These are phyloP conservation scores for Phytophthora sp. DNA, from an alignment of 352 stramenopile species.

Conservation along the genomic window DNA sequence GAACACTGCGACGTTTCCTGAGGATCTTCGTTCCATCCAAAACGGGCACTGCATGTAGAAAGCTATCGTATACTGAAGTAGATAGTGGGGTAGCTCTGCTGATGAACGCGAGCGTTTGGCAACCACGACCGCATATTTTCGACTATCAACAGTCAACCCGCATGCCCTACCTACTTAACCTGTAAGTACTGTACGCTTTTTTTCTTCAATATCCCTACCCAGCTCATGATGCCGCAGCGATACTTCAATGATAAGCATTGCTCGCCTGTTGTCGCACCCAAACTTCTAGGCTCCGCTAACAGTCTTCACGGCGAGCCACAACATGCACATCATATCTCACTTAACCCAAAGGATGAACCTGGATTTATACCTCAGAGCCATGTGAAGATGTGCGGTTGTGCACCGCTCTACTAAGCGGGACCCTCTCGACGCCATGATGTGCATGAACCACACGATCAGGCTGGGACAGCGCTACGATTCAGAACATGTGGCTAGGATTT, in stretches of 20 bases:
- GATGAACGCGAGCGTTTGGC: constrained; percentile 7
- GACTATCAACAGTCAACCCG: not conserved
- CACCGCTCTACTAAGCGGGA: too few species aligned
- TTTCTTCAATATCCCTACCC: constrained; percentile 12
- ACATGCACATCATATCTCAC: constrained; percentile 14
- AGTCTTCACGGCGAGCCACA: not conserved
- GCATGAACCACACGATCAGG: too few species aligned
- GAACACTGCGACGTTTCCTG: constrained; percentile 73
- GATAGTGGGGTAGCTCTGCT: too few species aligned
- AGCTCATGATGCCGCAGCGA: constrained; percentile 5
- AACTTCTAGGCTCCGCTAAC: constrained; percentile 5
- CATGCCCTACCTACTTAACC: too few species aligned
- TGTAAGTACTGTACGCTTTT: too few species aligned
- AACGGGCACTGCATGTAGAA: not conserved
- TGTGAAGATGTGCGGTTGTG: too few species aligned
- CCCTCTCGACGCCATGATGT: too few species aligned
- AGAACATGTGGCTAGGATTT: too few species aligned
- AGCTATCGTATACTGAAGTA: too few species aligned
- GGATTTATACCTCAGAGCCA: too few species aligned
- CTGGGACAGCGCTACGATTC: too few species aligned
- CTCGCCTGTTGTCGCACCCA: constrained; percentile 13
- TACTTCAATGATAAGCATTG: constrained; percentile 12
- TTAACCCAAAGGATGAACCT: constrained; percentile 8
- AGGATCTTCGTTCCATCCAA: constrained; percentile 3
- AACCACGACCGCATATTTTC: not conserved